These are phyloP conservation scores for Epichloe glyceriae DNA, from an alignment of 2,329 filamentous ascomycete genomes.

Conservation along the genomic window DNA sequence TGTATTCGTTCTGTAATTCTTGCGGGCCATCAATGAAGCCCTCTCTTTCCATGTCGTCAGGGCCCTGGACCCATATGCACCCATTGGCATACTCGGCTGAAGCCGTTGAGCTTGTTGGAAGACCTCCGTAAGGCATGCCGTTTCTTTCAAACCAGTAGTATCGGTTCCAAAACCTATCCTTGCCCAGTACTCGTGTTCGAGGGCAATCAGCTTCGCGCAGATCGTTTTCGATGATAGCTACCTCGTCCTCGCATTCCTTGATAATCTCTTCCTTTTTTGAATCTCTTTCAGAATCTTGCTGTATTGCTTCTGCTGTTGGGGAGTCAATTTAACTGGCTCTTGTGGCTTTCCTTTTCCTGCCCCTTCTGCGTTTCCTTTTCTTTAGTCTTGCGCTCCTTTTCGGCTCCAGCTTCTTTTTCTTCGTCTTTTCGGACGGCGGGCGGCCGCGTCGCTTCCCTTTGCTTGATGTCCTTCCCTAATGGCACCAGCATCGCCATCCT, in stretches of 20 bases:
- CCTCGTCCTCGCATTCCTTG: conserved; percentile 71
- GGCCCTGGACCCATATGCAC: conserved; percentile 91
- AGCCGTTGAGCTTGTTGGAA: conserved; percentile 79
- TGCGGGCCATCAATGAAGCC: conserved; percentile 71
- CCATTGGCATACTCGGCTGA: conserved; percentile 84
- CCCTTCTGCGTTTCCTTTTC: conserved; percentile 51
- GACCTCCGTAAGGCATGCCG: conserved; percentile 86
- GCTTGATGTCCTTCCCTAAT: conserved; percentile 56
- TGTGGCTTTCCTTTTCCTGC: conserved; percentile 45
- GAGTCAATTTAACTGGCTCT: conserved; percentile 47
- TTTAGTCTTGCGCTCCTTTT: conserved; percentile 56
- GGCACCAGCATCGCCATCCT: conserved; percentile 52
- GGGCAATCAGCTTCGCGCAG: conserved; percentile 88
- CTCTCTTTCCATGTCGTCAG: conserved; percentile 73
- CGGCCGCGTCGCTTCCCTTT: conserved; percentile 44
- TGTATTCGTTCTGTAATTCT: conserved; percentile 63
- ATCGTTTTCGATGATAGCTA: conserved; percentile 77
- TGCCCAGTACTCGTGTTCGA: conserved; percentile 76
- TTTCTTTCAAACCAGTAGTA: conserved; percentile 99
- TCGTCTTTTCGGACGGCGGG: conserved; percentile 48
- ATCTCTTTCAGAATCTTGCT: conserved; percentile 80
- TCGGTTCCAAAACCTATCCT: conserved; percentile 94
- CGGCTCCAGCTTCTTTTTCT: conserved; percentile 47
- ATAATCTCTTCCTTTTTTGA: conserved; percentile 74
- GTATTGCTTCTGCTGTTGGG: conserved; percentile 78